Evolutionary conservation across 768 basidiomycete species (phyloP).

Genomic region (Lentinus brumalis): DNA sequence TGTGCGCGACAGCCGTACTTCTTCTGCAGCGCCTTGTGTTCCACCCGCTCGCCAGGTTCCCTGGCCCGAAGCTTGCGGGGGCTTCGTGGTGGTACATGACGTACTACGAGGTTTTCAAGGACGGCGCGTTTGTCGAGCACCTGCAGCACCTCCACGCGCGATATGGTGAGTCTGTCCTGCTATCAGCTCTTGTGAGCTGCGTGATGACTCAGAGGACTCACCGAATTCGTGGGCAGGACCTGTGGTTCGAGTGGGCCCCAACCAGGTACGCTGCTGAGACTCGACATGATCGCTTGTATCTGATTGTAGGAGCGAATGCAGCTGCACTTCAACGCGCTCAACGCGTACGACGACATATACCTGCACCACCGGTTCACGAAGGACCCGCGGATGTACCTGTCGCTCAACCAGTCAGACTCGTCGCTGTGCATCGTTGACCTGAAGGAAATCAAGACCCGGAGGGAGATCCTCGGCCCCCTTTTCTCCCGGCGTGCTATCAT

Average conservation of each 20-base stretch:
- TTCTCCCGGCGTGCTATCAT: constrained; percentile 14
- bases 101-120: constrained; percentile 18
- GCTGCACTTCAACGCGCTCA: constrained; percentile 47
- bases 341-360: constrained; percentile 35
- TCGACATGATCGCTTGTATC: not conserved
- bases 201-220: not conserved
- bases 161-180: constrained; percentile 35
- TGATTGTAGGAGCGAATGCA: constrained; percentile 9
- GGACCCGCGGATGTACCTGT: constrained; percentile 32
- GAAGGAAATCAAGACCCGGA: not conserved
- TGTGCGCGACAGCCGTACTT: not conserved
- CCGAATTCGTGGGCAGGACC: constrained; percentile 29
- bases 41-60: constrained; percentile 25
- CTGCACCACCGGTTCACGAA: constrained; percentile 27
- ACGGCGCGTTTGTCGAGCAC: constrained; percentile 31
- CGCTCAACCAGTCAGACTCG: constrained; percentile 22
- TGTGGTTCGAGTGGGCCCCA: constrained; percentile 41
- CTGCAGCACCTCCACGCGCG: constrained; percentile 37
- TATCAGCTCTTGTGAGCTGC: not conserved
- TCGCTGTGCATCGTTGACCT: not conserved
- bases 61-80: constrained; percentile 25
- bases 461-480: constrained; percentile 3
- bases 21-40: not conserved
- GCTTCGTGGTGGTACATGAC: constrained; percentile 19
- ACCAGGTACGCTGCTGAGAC: constrained; percentile 33